A percentile compares a stretch with the other conserved stretches of the same genome.
Evolutionary conservation across 164 flowering plant genomes (phyloP).

Genomic region (Magnolia officinalis): DNA sequence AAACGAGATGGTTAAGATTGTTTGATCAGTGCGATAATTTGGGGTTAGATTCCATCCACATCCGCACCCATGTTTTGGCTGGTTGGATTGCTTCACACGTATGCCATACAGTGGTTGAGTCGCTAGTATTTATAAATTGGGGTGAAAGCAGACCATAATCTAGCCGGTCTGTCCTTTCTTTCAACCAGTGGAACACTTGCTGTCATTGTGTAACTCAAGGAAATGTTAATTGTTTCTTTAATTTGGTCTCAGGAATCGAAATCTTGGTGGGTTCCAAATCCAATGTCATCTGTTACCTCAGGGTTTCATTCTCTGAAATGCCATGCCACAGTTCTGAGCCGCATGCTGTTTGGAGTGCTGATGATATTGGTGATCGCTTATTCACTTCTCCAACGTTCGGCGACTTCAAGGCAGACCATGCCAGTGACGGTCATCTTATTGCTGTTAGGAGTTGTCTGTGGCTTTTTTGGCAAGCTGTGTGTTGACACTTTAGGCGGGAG

Average conservation of each 20-base stretch:
- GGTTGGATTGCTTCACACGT: not conserved
- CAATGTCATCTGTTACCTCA: constrained; percentile 49
- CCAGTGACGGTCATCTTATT: constrained; percentile 76
- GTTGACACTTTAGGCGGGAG: constrained; percentile 82
- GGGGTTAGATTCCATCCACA: not conserved
- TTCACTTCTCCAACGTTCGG: constrained; percentile 65
- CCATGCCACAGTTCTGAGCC: constrained; percentile 51
- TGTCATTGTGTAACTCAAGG: not conserved
- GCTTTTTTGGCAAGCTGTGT: constrained; percentile 79
- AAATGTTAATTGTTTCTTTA: not conserved
- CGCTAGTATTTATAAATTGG: not conserved
- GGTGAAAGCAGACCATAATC: not conserved
- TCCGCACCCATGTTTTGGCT: not conserved
- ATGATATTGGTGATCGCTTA: constrained; percentile 53
- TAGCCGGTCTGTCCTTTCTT: not conserved
- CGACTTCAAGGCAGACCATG: constrained; percentile 57
- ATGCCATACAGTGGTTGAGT: not conserved
- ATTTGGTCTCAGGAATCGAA: constrained; percentile 44
- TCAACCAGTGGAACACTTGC: too few species aligned
- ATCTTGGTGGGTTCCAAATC: constrained; percentile 83
- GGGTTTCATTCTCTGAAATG: constrained; percentile 47
- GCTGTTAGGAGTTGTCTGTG: constrained; percentile 66
- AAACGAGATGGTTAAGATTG: not conserved
- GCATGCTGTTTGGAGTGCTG: constrained; percentile 67
- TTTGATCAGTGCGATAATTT: not conserved